Evolutionary conservation across 2,329 filamentous ascomycete genomes (phyloP), one percentile per base, ranked within the genome.

Genomic region (Corynespora cassiicola): DNA sequence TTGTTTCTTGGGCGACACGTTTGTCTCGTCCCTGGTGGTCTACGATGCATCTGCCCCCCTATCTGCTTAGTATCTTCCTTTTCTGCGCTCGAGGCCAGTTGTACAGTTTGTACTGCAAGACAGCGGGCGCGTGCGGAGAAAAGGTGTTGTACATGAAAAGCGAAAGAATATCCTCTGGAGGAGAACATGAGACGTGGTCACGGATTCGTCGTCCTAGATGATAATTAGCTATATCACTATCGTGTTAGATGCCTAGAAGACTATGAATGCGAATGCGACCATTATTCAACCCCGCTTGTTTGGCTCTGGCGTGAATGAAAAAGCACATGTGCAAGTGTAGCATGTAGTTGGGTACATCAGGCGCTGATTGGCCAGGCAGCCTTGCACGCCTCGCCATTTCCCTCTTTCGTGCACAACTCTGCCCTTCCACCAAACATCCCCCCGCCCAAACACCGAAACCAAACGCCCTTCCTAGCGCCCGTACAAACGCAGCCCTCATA

Each of bases 11-110:
- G 43, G 44, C 36, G 39, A 45, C 35, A 54, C 44, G 33, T 43
- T 46, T 42, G 45, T 38, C 39, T 31, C 45, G 42, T 48, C 40
- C 21, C 20, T 53, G 39, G 41, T 31, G 45, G 42, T 43, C 41
- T 50, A 58, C 42, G 47, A 52, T 56, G 47, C 51, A 56, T 54
- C 48, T 47, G 41, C 45, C 44, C 39, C 55, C 64, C 60, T 63
- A 61, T 55, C 61, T 66, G 58, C 37, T 45, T 58, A 58, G 49
- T 57, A 32, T 22, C 30, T 50, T 35, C 31, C 27, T 35, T 51
- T 41, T 43, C 30, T 23, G 36, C 34, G 42, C 42, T 34, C 21
- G 45, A 32, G 45, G 8, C 15, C 28, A 34, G 43, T 35, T 27
- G 11, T 25, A 10, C 10, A 41, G 42, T 50, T 45, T 43, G 24